Evolutionary conservation across 73 alveolate species (phyloP).

Genomic region (Breviolum minutum): DNA sequence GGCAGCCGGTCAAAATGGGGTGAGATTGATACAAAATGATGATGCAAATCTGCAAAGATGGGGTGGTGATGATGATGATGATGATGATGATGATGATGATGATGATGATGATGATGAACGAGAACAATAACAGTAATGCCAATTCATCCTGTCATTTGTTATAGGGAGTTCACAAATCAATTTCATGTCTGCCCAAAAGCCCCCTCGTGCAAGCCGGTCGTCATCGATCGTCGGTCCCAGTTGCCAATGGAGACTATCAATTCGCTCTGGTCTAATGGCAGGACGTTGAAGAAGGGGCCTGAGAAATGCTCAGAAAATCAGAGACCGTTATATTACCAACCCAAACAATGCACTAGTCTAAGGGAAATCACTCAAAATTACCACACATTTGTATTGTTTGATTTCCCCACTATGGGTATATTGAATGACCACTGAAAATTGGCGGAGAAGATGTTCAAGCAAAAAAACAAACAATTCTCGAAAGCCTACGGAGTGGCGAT

Average conservation of each 20-base stretch:
- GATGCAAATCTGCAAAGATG: background rate
- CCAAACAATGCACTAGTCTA: background rate
- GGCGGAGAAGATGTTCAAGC: no score
- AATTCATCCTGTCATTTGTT: background rate
- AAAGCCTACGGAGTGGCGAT: no score
- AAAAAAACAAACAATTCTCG: no score
- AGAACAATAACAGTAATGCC: background rate
- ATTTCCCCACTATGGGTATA: no score
- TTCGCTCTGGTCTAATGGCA: constrained; percentile 44
- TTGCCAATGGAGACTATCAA: constrained; percentile 38
- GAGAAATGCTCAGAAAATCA: background rate
- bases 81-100: background rate
- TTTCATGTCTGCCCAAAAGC: background rate
- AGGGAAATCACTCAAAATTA: background rate
- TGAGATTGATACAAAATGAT: background rate
- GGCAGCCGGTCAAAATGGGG: background rate
- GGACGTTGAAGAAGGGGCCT: constrained; percentile 86
- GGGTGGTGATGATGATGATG: no score
- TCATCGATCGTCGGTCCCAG: background rate
- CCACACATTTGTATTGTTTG: no score
- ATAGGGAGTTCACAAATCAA: background rate
- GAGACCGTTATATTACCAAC: background rate
- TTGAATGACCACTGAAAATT: no score
- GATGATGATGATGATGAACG: background rate
- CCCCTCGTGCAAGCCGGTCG: background rate